Percentiles rank a stretch among this genome's conserved stretches.
Conservation (phyloP, 306 rosid species). For the Trifolium pratense region DNA sequence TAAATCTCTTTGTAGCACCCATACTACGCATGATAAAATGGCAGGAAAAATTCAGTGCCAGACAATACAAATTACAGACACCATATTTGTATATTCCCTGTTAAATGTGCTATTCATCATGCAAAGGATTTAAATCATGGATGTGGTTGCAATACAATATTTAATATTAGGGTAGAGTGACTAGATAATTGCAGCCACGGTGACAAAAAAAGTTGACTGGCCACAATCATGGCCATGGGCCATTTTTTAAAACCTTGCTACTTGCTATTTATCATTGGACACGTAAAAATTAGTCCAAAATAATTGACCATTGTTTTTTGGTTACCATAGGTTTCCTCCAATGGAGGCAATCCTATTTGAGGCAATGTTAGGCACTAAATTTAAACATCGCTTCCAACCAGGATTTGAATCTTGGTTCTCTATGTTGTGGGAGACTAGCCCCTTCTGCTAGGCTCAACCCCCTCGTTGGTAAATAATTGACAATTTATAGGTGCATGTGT, state of each 20-base stretch:
- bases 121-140: not conserved
- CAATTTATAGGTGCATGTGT: not conserved
- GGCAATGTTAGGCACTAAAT: too few species aligned
- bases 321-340: too few species aligned
- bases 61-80: constrained; percentile 36
- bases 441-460: too few species aligned
- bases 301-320: not conserved
- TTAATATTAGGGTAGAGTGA: not conserved
- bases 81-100: constrained; percentile 27
- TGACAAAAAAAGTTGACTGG: not conserved
- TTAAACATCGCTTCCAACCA: too few species aligned
- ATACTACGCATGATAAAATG: constrained; percentile 49
- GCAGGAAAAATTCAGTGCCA: constrained; percentile 21
- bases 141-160: not conserved
- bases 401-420: too few species aligned
- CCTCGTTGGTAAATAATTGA: not conserved
- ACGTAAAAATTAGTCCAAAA: constrained; percentile 10
- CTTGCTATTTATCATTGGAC: constrained; percentile 17
- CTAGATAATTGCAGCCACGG: not conserved
- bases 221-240: not conserved
- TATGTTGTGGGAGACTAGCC: too few species aligned
- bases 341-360: too few species aligned
- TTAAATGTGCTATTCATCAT: constrained; percentile 13
- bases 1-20: constrained; percentile 95
- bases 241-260: not conserved